A percentile compares a stretch with the other conserved stretches of the same genome.
Conservation (phyloP, 2,329 filamentous ascomycete genomes). For the Neophaeococcomyces mojaviensis region DNA sequence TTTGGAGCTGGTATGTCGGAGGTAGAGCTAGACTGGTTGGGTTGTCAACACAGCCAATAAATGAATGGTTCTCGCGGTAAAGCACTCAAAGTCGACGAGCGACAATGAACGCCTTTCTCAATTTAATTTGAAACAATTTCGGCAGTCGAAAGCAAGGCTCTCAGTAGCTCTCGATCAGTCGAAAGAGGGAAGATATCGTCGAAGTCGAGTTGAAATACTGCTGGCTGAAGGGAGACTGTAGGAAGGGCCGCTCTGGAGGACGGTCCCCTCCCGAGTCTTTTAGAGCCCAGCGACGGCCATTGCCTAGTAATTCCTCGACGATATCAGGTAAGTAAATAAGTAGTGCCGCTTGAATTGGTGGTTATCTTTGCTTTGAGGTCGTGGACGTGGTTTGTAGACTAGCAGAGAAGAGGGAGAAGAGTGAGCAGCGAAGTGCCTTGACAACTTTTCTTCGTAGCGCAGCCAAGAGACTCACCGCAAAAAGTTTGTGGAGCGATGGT, state of each 20-base stretch:
- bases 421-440: slow-evolving; percentile 10
- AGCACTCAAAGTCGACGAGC: slow-evolving; percentile 21
- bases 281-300: slow-evolving; percentile 83
- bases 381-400: slow-evolving; percentile 22
- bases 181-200: slow-evolving; percentile 50
- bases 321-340: slow-evolving; percentile 45
- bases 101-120: slow-evolving; percentile 27
- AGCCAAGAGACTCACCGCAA: slow-evolving; percentile 10
- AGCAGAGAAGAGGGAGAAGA: slow-evolving; percentile 20
- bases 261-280: slow-evolving; percentile 69
- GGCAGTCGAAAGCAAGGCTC: slow-evolving; percentile 41
- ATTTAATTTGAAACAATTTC: slow-evolving; percentile 51
- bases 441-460: slow-evolving; percentile 9
- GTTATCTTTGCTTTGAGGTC: slow-evolving; percentile 10
- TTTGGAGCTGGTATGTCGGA: slow-evolving; percentile 7
- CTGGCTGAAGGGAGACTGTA: slow-evolving; percentile 75
- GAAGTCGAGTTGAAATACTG: slow-evolving; percentile 53
- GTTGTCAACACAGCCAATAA: slow-evolving; percentile 9
- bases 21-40: slow-evolving; percentile 17
- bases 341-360: slow-evolving; percentile 10
- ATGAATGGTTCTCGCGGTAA: neutral
- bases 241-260: slow-evolving; percentile 35
- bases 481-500: neutral
- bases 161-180: slow-evolving; percentile 25
- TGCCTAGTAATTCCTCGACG: slow-evolving; percentile 58